Evolutionary conservation across 345 rosid genomes (phyloP).

Genomic region (Dovyalis caffra): DNA sequence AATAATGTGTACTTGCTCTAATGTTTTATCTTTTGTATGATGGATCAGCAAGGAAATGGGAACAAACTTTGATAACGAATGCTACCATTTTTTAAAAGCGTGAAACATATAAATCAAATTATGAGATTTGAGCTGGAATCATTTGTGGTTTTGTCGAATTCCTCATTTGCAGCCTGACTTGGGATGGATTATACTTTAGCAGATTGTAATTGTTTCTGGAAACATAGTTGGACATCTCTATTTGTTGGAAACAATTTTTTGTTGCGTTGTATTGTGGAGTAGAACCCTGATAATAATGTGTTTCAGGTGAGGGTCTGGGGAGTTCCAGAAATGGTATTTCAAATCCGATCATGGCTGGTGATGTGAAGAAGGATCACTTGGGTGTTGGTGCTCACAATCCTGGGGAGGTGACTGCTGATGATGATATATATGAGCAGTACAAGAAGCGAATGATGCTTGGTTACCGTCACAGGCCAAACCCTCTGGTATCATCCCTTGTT

Average conservation of each 20-base stretch:
- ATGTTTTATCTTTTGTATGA: neutral
- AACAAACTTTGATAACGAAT: neutral
- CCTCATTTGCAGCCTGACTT: neutral
- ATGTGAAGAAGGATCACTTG: constrained; percentile 79
- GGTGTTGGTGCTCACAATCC: constrained; percentile 95
- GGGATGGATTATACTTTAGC: neutral
- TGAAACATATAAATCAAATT: no score
- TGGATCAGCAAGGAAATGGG: neutral
- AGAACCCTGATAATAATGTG: neutral
- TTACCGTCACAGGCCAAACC: constrained; percentile 90
- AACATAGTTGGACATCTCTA: neutral
- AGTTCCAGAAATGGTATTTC: constrained; percentile 87
- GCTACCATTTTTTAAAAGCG: neutral
- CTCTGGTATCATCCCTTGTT: constrained; percentile 52
- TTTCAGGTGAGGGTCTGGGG: constrained; percentile 93
- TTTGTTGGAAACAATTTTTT: neutral
- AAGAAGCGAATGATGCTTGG: constrained; percentile 99
- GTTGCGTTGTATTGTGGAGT: neutral
- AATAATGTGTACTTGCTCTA: neutral
- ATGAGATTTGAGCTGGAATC: neutral
- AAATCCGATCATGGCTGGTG: constrained; percentile 89
- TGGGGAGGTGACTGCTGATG: constrained; percentile 85
- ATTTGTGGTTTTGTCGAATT: neutral
- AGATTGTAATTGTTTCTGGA: neutral
- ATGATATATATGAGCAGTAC: constrained; percentile 97